Conservation (phyloP, 148 eudicot species). For the Euryodendron excelsum region DNA sequence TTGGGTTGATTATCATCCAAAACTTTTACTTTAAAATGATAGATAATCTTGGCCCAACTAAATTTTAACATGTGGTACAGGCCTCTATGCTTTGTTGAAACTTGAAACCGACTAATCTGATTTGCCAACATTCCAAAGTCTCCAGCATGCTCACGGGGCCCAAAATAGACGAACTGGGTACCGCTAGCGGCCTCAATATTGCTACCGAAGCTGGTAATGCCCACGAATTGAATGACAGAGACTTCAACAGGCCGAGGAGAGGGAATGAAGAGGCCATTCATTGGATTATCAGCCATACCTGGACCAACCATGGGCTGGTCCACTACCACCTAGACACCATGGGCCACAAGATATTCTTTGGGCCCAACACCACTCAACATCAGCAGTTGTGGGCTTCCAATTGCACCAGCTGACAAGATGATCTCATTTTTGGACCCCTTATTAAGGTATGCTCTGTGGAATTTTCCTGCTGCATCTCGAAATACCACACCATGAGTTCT, state of each 20-base stretch:
- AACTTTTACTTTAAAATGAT: no score
- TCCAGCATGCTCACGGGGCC: no score
- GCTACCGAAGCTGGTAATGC: slow-evolving; percentile 56
- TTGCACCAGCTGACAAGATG: slow-evolving; percentile 69
- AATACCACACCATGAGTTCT: slow-evolving; percentile 61
- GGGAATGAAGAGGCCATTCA: slow-evolving; percentile 66
- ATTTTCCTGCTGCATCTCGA: slow-evolving; percentile 48
- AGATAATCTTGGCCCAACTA: no score
- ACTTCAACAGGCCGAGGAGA: slow-evolving; percentile 51
- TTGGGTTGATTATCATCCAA: no score
- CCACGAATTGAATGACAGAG: slow-evolving; percentile 71
- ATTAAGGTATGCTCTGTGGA: slow-evolving; percentile 54
- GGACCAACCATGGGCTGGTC: slow-evolving; percentile 82
- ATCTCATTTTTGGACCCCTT: slow-evolving; percentile 48
- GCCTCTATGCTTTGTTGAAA: no score
- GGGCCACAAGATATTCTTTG: slow-evolving; percentile 42
- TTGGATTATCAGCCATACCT: slow-evolving; percentile 84
- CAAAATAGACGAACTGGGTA: slow-evolving; percentile 21
- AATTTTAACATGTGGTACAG: no score
- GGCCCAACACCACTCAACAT: slow-evolving; percentile 94
- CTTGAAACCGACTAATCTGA: slow-evolving; percentile 41
- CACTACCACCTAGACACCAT: slow-evolving; percentile 49
- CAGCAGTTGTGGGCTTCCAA: slow-evolving; percentile 86
- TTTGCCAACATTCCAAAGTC: slow-evolving; percentile 26
- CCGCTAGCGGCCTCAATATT: slow-evolving; percentile 73